Evolutionary conservation across 2,329 filamentous ascomycete genomes (phyloP).

Genomic region (Neocatenulostroma microsporum): DNA sequence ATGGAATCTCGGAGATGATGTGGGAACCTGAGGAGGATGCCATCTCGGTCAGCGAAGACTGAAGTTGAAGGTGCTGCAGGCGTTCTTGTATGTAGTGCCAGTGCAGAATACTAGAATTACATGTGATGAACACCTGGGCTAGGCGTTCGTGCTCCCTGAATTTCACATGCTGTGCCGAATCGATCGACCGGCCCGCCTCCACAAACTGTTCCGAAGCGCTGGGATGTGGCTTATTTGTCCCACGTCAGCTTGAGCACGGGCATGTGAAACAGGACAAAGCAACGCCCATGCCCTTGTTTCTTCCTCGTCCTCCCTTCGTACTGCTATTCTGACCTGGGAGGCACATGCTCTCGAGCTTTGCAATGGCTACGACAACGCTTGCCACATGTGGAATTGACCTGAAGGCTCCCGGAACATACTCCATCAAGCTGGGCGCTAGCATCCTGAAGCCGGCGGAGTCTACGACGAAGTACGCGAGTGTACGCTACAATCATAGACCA

Average conservation of each 20-base stretch:
- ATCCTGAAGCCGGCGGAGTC: conserved; percentile 13
- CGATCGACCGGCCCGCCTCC: conserved; percentile 3
- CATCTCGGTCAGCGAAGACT: too few species aligned
- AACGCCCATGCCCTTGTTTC: background rate
- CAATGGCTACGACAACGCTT: conserved; percentile 11
- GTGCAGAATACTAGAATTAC: too few species aligned
- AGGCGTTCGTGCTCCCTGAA: too few species aligned
- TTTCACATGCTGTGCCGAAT: too few species aligned
- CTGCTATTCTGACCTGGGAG: too few species aligned
- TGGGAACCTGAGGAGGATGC: too few species aligned
- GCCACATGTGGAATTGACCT: conserved; percentile 20
- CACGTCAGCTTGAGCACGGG: conserved; percentile 1
- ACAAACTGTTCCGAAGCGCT: background rate
- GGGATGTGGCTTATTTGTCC: background rate
- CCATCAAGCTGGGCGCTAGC: conserved; percentile 25
- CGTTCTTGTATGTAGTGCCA: too few species aligned
- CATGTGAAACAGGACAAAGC: background rate
- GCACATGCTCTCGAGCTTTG: background rate
- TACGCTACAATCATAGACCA: conserved; percentile 41
- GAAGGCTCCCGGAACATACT: conserved; percentile 19
- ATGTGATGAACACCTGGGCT: too few species aligned
- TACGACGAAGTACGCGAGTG: conserved; percentile 14
- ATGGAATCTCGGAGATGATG: too few species aligned
- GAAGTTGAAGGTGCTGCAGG: too few species aligned
- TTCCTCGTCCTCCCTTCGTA: background rate